A percentile compares a stretch with the other conserved stretches of the same genome.
phyloP scores from a whole-genome alignment of 192 early-diverging fungal genomes.

The Rhizoclosmatium globosum region DNA sequence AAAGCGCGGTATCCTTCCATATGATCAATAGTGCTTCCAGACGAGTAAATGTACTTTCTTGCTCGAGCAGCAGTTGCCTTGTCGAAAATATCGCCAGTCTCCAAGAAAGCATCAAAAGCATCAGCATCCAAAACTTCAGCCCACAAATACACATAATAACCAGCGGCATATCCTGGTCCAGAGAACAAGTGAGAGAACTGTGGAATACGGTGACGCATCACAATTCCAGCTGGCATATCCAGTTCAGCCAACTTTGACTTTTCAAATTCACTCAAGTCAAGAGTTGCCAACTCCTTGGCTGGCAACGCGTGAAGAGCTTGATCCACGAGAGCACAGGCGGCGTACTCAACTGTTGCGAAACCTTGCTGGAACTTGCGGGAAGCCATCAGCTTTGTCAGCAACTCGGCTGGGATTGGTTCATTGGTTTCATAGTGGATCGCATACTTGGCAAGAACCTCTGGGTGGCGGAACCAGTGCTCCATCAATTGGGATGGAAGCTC shows the following conservation, averaged over 20 bases:
- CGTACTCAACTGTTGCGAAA: conserved; percentile 3
- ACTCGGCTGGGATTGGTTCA: conserved; percentile 57
- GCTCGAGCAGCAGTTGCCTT: conserved; percentile 8
- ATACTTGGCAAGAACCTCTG: conserved; percentile 72
- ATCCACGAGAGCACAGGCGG: not conserved
- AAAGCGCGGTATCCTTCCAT: conserved; percentile 13
- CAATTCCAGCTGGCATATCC: not conserved
- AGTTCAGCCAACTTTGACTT: not conserved
- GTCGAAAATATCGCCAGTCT: not conserved
- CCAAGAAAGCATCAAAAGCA: conserved; percentile 10
- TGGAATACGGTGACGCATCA: conserved; percentile 13
- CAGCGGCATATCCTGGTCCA: not conserved
- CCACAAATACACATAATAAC: conserved; percentile 13
- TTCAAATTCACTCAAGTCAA: not conserved
- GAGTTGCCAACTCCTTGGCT: conserved; percentile 4
- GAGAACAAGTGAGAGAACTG: not conserved
- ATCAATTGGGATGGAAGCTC: conserved; percentile 89
- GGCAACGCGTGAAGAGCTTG: not conserved
- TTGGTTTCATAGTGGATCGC: conserved; percentile 72
- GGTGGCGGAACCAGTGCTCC: conserved; percentile 83
- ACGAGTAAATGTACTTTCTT: conserved; percentile 13
- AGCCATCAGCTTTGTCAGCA: not conserved
- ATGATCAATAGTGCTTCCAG: conserved; percentile 18
- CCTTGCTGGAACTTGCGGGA: conserved; percentile 3
- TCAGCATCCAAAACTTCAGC: conserved; percentile 3